A percentile compares a stretch with the other conserved stretches of the same genome.
phyloP scores from a whole-genome alignment of 257 asterid species.

The Cinchona pubescens region DNA sequence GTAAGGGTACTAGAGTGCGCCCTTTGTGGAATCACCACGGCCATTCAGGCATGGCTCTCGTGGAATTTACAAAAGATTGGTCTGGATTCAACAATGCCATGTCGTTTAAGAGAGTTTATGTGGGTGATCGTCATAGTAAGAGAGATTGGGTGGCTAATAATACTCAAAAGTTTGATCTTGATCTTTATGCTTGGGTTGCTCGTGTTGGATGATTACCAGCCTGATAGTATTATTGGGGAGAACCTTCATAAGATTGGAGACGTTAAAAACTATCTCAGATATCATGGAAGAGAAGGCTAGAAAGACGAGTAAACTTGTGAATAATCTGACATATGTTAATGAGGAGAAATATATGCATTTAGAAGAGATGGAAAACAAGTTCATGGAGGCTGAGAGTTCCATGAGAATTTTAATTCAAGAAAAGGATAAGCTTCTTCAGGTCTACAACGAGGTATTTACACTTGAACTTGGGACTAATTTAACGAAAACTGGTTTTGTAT shows the following conservation, averaged over 20 bases:
- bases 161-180: conserved; percentile 35
- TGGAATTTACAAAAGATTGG: conserved; percentile 84
- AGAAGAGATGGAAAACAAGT: conserved; percentile 59
- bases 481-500: conserved; percentile 6
- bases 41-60: conserved; percentile 79
- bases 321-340: conserved; percentile 56
- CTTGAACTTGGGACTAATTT: conserved; percentile 13
- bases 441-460: conserved; percentile 63
- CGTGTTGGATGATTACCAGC: conserved; percentile 72
- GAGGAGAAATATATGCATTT: conserved; percentile 68
- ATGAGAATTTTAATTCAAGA: conserved; percentile 51
- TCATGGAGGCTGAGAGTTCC: conserved; percentile 62
- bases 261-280: conserved; percentile 63
- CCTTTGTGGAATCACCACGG: conserved; percentile 76
- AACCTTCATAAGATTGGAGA: conserved; percentile 81
- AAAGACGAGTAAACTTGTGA: conserved; percentile 64
- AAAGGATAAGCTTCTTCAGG: conserved; percentile 64
- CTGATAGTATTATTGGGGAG: conserved; percentile 60
- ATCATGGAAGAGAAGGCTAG: conserved; percentile 78
- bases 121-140: conserved; percentile 67
- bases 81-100: conserved; percentile 70
- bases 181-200: conserved; percentile 87
- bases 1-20: conserved; percentile 62
- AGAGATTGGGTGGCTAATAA: conserved; percentile 52
- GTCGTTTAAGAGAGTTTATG: conserved; percentile 70